Base-by-base conservation (phyloP, 306 rosid genomes). In the Casuarina glauca region DNA sequence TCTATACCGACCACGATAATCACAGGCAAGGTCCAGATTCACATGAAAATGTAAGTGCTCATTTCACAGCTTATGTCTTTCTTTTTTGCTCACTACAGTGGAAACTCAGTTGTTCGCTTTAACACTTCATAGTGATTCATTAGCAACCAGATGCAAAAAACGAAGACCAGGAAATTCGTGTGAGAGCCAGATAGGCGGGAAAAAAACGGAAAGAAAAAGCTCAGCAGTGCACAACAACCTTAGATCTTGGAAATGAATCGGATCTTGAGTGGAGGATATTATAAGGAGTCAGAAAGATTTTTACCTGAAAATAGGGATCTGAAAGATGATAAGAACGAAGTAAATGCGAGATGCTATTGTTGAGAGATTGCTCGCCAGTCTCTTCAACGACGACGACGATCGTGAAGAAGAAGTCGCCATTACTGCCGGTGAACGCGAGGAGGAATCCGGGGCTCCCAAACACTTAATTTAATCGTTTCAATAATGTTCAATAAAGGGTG, bases 241-340 rank as follows among this genome's bases (percentile, higher is more conserved):
- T 26, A 26, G 32, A 26, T 26, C 32, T 26, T 26, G 32, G 32
- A 26, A 51, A 26, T 26, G 20, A 52, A 16, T 3, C 13, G 62
- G 51, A 35, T n/a, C 42, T 38, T 19, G 3, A 3, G 6, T 39
- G 71, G 10, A 51, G 48, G 42, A 39, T 11, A 52, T 50, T 20
- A 44, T 9, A 6, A 17, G 77, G 4, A 12, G n/a, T 3, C 0
- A 12, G n/a, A 74, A 19, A 46, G 20, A 19, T 50, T 53, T 38
- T 72, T 74, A 91, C 99, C 99, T 88, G 93, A 95, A 95, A 67
- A 95, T 97, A 74, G 99, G 97, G 89, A 95, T 84, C 89, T 95
- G 97, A 26, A 95, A 89, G 60, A 93, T 57, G 89, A 93, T 91
- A 36, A 95, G 86, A 78, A 93, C 36, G 81, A 95, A 89, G 83